Base-by-base conservation (phyloP, 768 basidiomycete genomes). In the Mycena capillaripes region DNA sequence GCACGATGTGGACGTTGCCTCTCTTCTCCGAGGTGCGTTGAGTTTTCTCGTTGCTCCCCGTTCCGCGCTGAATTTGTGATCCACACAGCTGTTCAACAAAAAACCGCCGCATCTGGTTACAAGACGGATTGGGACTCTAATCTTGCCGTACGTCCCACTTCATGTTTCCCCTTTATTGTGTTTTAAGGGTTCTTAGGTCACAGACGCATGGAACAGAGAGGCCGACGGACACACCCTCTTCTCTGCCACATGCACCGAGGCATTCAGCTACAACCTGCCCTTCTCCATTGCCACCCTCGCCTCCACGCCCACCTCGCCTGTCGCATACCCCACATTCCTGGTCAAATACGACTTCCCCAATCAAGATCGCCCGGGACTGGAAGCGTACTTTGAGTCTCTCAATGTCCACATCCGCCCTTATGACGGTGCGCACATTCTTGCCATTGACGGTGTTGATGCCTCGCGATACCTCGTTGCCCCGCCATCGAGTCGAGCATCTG, bases 1-100 rank as follows among this genome's bases (percentile, higher is more conserved):
- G 63, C 74, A 82, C 76, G 38, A 72, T 38, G 65, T 82, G 69
- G 60, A 82, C 74, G 27, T 77, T 72, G 29, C 69, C 21, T 34
- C 66, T 4, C 40, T 73, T 16, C 71, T 75, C 2, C 16, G 17
- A 36, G 64, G 74, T 71, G 38, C 21, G 59, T 64, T 9, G 11
- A n/a, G n/a, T n/a, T n/a, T n/a, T n/a, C n/a, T n/a, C n/a, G n/a
- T n/a, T n/a, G n/a, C n/a, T n/a, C n/a, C n/a, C n/a, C n/a, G n/a
- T n/a, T n/a, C n/a, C n/a, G n/a, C n/a, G n/a, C n/a, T n/a, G n/a
- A n/a, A n/a, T n/a, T 4, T 21, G 9, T n/a, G 14, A 16, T 3
- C 3, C 5, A 8, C 16, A 32, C n/a, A 72, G 71, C 66, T 23
- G 72, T 74, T 1, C 68, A 70, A 29, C 23, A 30, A 8, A 69